A percentile compares a stretch with the other conserved stretches of the same genome.
Evolutionary conservation across 2,329 filamentous ascomycete species (phyloP).

Genomic region (Hypoxylon sp.): DNA sequence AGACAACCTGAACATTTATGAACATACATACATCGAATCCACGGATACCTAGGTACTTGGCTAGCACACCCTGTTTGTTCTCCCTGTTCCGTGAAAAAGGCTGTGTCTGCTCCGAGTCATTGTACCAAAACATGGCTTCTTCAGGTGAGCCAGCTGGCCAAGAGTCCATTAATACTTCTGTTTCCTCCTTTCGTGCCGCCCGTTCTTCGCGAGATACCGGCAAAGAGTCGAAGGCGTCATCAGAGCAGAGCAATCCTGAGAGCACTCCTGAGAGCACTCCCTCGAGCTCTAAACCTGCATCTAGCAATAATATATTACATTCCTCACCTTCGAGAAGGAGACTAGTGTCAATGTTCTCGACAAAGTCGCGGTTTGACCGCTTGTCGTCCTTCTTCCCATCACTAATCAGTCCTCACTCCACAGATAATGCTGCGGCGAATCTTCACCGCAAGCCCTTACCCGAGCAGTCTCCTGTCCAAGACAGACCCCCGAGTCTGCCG

Average conservation of each 20-base stretch:
- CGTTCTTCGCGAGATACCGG: constrained; percentile 10
- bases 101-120: constrained; percentile 28
- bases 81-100: constrained; percentile 19
- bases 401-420: constrained; percentile 41
- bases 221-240: constrained; percentile 5
- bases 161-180: constrained; percentile 32
- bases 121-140: constrained; percentile 30
- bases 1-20: constrained; percentile 7
- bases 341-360: constrained; percentile 28
- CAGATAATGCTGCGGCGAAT: constrained; percentile 35
- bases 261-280: constrained; percentile 8
- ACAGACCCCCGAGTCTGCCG: constrained; percentile 36
- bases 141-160: constrained; percentile 33
- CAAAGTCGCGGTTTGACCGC: constrained; percentile 42
- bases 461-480: constrained; percentile 32
- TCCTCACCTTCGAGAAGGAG: constrained; percentile 11
- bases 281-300: constrained; percentile 10
- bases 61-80: constrained; percentile 15
- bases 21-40: constrained; percentile 25
- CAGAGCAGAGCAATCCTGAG: constrained; percentile 10
- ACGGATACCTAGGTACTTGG: constrained; percentile 31
- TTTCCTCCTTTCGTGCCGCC: constrained; percentile 16
- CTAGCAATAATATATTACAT: constrained; percentile 15
- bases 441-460: constrained; percentile 43
- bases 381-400: constrained; percentile 46